These are phyloP conservation scores for Fraxinus paxiana DNA, from an alignment of 305 asterid species.

Conservation along the genomic window DNA sequence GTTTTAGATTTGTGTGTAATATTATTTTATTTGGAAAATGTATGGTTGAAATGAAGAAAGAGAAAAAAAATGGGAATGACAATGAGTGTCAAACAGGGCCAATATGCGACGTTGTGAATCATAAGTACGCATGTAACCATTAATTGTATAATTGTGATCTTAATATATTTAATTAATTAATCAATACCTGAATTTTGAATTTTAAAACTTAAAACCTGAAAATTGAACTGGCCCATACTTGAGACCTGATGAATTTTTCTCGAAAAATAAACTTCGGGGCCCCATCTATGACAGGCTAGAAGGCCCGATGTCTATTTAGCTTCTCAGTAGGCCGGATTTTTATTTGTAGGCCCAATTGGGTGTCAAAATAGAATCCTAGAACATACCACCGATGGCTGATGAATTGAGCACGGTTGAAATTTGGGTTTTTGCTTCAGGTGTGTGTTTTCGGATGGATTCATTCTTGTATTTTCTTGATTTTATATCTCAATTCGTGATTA, in stretches of 20 bases:
- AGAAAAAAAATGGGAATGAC: no score
- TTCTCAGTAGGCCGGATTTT: background rate
- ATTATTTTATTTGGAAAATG: no score
- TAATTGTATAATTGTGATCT: background rate
- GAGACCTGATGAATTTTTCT: background rate
- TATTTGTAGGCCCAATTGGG: background rate
- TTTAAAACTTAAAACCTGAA: background rate
- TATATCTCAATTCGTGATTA: background rate
- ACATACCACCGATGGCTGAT: background rate
- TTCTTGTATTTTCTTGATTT: background rate
- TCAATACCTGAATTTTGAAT: background rate
- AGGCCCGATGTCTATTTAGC: background rate
- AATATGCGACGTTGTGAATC: background rate
- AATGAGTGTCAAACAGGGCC: no score
- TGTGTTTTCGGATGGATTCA: background rate
- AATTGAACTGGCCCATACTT: background rate
- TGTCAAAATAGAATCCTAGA: background rate
- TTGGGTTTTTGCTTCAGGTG: background rate
- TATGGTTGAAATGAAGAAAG: no score
- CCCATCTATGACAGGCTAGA: background rate
- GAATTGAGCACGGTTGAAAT: background rate
- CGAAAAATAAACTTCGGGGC: background rate
- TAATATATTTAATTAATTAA: no score
- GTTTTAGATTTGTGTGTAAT: no score
- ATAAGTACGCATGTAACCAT: background rate